Evolutionary conservation across 2,329 filamentous ascomycete genomes (phyloP).

Genomic region (Calonectria fujianensis): DNA sequence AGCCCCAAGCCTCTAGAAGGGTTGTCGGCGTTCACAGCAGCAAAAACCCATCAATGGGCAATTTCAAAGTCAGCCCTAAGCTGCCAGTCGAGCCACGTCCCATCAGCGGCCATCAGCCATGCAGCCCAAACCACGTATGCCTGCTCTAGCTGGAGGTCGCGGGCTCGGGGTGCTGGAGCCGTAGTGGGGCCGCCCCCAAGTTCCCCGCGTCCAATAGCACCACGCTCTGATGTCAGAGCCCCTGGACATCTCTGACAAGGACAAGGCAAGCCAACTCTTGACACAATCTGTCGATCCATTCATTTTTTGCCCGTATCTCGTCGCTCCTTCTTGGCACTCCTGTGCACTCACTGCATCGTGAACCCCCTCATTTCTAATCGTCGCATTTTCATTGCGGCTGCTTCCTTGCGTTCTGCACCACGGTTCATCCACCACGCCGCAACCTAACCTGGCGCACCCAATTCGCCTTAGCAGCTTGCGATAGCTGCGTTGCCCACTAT

Average conservation of each 20-base stretch:
- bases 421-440: background rate
- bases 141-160: background rate
- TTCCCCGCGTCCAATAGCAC: conserved; percentile 14
- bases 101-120: conserved; percentile 16
- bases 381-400: background rate
- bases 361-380: too few species aligned
- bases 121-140: too few species aligned
- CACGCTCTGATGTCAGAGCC: background rate
- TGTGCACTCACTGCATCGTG: background rate
- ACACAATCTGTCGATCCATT: background rate
- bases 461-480: conserved; percentile 7
- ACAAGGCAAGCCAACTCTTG: background rate
- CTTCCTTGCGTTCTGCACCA: background rate
- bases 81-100: background rate
- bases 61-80: conserved; percentile 18
- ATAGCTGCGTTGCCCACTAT: conserved; percentile 29
- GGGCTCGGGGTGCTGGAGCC: background rate
- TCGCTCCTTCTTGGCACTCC: background rate
- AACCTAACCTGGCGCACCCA: background rate
- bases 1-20: background rate
- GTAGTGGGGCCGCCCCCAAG: background rate
- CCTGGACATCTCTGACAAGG: background rate
- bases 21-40: too few species aligned
- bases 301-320: background rate
- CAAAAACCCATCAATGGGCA: background rate